Conservation (phyloP, 2,329 filamentous ascomycete species). For the Dichotomopilus funicola region DNA sequence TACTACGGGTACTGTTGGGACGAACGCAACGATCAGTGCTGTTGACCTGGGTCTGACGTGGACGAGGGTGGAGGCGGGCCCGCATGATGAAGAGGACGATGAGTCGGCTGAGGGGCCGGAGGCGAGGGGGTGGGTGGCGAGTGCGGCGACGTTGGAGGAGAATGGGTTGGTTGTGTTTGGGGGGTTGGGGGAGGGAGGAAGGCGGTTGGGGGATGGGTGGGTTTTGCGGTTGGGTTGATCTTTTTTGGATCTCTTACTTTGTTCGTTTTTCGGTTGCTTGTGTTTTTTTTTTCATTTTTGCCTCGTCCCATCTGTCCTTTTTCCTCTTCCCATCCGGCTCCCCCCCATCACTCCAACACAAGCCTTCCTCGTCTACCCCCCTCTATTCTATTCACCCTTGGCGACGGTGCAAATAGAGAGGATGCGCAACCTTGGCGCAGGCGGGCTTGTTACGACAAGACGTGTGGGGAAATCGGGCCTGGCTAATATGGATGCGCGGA, state of each 20-base stretch:
- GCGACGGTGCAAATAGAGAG: too few species aligned
- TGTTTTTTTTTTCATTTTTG: neutral
- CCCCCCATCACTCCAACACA: too few species aligned
- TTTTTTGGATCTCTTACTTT: neutral
- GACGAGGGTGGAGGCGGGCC: slow-evolving; percentile 41
- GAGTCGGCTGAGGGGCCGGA: slow-evolving; percentile 41
- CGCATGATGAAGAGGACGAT: slow-evolving; percentile 47
- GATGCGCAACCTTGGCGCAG: neutral
- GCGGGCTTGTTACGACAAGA: neutral
- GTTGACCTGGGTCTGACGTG: slow-evolving; percentile 33
- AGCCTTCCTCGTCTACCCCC: too few species aligned
- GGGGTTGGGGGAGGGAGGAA: slow-evolving; percentile 46
- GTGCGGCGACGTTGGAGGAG: slow-evolving; percentile 51
- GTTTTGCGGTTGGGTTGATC: slow-evolving; percentile 47
- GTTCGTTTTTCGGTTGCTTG: neutral
- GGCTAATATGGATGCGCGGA: slow-evolving; percentile 5
- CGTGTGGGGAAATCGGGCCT: slow-evolving; percentile 1
- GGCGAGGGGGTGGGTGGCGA: slow-evolving; percentile 52
- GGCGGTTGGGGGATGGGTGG: slow-evolving; percentile 56
- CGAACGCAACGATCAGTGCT: too few species aligned
- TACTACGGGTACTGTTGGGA: too few species aligned
- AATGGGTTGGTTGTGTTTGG: slow-evolving; percentile 55
- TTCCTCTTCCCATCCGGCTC: neutral
- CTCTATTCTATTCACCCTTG: too few species aligned
- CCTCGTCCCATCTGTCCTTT: neutral